A percentile compares a stretch with the other conserved stretches of the same genome.
These are phyloP conservation scores for Plicaturopsis crispa DNA, from an alignment of 768 basidiomycete genomes.

Conservation along the genomic window DNA sequence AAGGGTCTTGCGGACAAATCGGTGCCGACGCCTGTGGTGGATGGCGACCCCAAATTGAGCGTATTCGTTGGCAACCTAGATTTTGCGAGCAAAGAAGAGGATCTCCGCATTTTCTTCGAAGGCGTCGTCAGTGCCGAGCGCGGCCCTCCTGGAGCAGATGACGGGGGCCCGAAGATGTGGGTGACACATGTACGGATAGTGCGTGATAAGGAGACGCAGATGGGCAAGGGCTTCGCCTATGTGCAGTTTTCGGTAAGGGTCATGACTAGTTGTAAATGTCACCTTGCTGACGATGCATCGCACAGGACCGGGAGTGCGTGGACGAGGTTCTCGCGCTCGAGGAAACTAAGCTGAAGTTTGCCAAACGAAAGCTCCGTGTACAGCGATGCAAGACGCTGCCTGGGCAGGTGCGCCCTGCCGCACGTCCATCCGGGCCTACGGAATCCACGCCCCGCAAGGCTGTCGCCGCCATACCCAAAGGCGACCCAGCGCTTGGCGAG, in stretches of 20 bases:
- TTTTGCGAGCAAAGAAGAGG: conserved; percentile 87
- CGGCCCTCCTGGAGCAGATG: conserved; percentile 37
- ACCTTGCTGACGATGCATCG: neutral
- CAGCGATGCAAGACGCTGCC: conserved; percentile 82
- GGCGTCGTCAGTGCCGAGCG: conserved; percentile 61
- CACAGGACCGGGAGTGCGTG: conserved; percentile 82
- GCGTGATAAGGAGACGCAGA: conserved; percentile 83
- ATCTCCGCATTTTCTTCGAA: conserved; percentile 84
- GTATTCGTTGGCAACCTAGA: conserved; percentile 92
- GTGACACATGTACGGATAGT: conserved; percentile 84
- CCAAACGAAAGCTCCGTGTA: conserved; percentile 86
- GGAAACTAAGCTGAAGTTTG: conserved; percentile 74
- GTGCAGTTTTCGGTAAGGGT: conserved; percentile 74
- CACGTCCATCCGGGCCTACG: neutral
- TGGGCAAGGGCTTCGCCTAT: conserved; percentile 95
- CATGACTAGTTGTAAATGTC: neutral
- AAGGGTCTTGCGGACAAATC: conserved; percentile 10
- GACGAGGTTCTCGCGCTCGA: conserved; percentile 88
- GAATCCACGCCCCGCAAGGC: neutral
- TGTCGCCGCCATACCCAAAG: conserved; percentile 31
- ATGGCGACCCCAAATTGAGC: conserved; percentile 69
- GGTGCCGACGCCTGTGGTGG: conserved; percentile 18
- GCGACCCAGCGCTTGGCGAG: conserved; percentile 76
- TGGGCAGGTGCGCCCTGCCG: conserved; percentile 13
- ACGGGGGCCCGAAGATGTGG: conserved; percentile 42